Conservation (phyloP, 805 yeast genomes). For the Metschnikowia noctiluminum region DNA sequence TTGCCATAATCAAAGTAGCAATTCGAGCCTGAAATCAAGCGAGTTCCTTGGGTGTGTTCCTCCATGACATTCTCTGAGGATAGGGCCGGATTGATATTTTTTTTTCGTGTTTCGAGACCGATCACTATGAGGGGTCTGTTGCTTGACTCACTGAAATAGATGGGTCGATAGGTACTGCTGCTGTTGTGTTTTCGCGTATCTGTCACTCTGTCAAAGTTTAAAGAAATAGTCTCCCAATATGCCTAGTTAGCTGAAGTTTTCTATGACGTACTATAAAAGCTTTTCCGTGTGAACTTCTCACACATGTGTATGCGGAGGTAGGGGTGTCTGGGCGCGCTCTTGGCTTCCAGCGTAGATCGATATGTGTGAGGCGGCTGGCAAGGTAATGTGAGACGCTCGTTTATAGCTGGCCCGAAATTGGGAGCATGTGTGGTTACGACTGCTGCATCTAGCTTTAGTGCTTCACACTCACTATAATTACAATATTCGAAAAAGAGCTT, state of each 20-base stretch:
- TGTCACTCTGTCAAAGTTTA: not conserved
- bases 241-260: constrained; percentile 2
- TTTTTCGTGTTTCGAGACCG: not conserved
- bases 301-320: constrained; percentile 9
- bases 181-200: not conserved
- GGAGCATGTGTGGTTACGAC: not conserved
- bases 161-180: not conserved
- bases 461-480: no score
- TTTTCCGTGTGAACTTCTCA: constrained; percentile 12
- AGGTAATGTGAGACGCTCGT: not conserved
- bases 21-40: constrained; percentile 7
- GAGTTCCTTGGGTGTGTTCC: constrained; percentile 4
- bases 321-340: constrained; percentile 5
- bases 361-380: not conserved
- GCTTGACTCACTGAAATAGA: no score
- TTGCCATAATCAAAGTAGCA: constrained; percentile 8
- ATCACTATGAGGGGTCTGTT: no score
- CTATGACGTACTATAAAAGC: constrained; percentile 8
- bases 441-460: not conserved
- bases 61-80: constrained; percentile 8
- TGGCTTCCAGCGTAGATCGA: not conserved
- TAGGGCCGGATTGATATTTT: not conserved
- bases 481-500: no score
- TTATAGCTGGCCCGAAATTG: not conserved
- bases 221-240: not conserved